A percentile compares a stretch with the other conserved stretches of the same genome.
Conservation (phyloP, 352 stramenopile species). For the Globisporangium cederbergense region DNA sequence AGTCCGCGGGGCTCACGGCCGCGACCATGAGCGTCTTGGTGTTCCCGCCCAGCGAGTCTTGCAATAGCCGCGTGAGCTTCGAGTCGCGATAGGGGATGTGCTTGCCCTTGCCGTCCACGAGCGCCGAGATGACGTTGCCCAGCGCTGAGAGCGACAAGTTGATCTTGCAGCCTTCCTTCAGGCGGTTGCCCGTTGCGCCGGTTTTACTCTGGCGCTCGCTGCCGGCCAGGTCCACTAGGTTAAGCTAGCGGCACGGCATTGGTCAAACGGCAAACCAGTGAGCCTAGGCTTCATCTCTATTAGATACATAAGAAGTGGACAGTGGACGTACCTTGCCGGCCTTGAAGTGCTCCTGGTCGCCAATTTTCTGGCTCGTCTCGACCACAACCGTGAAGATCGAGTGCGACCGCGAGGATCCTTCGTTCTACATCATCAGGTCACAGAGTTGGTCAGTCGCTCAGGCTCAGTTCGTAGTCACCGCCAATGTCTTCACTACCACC, state of each 20-base stretch:
- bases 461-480: too few species aligned
- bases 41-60: slow-evolving; percentile 86
- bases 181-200: slow-evolving; percentile 65
- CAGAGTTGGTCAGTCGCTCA: too few species aligned
- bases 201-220: slow-evolving; percentile 86
- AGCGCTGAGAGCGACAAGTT: slow-evolving; percentile 77
- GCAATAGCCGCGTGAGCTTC: slow-evolving; percentile 90
- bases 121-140: slow-evolving; percentile 83
- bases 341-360: slow-evolving; percentile 70
- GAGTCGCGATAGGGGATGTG: slow-evolving; percentile 96
- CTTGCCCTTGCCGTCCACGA: slow-evolving; percentile 83
- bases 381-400: slow-evolving; percentile 87
- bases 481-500: too few species aligned
- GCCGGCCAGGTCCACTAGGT: slow-evolving; percentile 77
- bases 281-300: neutral
- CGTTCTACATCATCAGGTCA: slow-evolving; percentile 30
- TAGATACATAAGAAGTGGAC: too few species aligned
- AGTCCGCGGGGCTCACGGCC: slow-evolving; percentile 92
- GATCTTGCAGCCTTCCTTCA: slow-evolving; percentile 89
- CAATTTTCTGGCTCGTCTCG: slow-evolving; percentile 77
- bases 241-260: slow-evolving; percentile 36
- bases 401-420: slow-evolving; percentile 79
- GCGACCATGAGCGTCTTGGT: slow-evolving; percentile 95
- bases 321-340: slow-evolving; percentile 57
- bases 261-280: slow-evolving; percentile 29